A percentile compares a stretch with the other conserved stretches of the same genome.
These are phyloP conservation scores for Pythium grandisporangium DNA, from an alignment of 352 stramenopile genomes.

Conservation along the genomic window DNA sequence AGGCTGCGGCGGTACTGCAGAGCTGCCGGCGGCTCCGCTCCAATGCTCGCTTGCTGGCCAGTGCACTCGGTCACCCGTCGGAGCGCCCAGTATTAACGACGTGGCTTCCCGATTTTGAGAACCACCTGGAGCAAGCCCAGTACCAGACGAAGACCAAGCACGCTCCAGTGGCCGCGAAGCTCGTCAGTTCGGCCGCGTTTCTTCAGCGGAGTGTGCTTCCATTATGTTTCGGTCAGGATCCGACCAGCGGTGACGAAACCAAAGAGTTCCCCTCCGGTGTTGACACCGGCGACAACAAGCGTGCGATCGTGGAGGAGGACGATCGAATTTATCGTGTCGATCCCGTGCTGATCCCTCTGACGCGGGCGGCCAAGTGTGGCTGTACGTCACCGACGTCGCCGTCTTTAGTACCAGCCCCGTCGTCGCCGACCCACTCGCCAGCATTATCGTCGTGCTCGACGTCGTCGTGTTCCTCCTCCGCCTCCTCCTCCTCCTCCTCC, in stretches of 20 bases:
- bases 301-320: slow-evolving; percentile 1
- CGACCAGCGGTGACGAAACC: not conserved
- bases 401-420: not conserved
- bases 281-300: too few relatives aligned
- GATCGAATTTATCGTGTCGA: slow-evolving; percentile 10
- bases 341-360: slow-evolving; percentile 8
- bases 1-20: slow-evolving; percentile 3
- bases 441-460: too few relatives aligned
- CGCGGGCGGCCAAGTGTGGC: not conserved
- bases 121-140: too few relatives aligned
- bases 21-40: slow-evolving; percentile 6
- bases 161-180: too few relatives aligned
- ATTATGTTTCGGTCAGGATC: slow-evolving; percentile 14
- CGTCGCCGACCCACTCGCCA: slow-evolving; percentile 1
- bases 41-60: not conserved
- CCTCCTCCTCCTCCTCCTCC: too few relatives aligned
- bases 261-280: too few relatives aligned
- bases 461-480: too few relatives aligned
- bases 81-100: slow-evolving; percentile 5
- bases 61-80: too few relatives aligned
- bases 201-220: slow-evolving; percentile 10
- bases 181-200: slow-evolving; percentile 8
- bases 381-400: too few relatives aligned
- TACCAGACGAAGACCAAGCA: too few relatives aligned
- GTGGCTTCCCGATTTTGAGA: not conserved